A percentile compares a stretch with the other conserved stretches of the same genome.
phyloP scores from a whole-genome alignment of 2,329 filamentous ascomycete species.

The Pestalotiopsis sp. region DNA sequence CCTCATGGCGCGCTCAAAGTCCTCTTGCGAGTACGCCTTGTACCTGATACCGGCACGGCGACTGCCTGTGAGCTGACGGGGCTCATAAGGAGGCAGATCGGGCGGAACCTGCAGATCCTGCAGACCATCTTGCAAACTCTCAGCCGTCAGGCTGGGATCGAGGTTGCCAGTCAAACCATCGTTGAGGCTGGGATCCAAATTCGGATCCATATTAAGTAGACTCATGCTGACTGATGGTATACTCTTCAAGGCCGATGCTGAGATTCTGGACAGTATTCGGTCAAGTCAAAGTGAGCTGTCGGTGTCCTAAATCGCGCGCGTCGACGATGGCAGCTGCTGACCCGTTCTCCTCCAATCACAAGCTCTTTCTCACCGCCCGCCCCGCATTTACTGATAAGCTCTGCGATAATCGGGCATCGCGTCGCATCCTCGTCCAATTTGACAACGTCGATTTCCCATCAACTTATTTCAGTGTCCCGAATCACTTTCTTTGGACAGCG shows the following conservation, averaged over 20 bases:
- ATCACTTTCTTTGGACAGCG: background rate
- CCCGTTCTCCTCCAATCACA: background rate
- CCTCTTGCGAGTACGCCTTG: conserved; percentile 23
- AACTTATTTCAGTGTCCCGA: background rate
- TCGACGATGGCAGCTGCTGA: background rate
- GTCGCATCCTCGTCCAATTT: background rate
- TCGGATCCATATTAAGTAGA: background rate
- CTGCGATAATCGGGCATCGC: background rate
- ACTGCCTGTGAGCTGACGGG: conserved; percentile 11
- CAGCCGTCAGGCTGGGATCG: background rate
- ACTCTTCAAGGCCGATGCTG: background rate
- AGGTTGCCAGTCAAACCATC: background rate
- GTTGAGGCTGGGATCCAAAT: conserved; percentile 2
- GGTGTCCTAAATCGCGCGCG: conserved; percentile 4
- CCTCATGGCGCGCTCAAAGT: conserved; percentile 17
- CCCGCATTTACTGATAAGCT: conserved; percentile 2
- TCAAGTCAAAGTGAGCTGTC: conserved; percentile 6
- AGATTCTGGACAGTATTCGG: conserved; percentile 9
- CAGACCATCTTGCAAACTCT: background rate
- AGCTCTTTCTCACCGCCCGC: background rate
- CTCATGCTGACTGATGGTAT: background rate
- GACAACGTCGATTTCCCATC: background rate
- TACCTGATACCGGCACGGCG: conserved; percentile 22
- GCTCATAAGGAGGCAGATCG: conserved; percentile 1
- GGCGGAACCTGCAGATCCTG: background rate